phyloP scores from a whole-genome alignment of 441 rosid genomes.

The Daphne laureola region DNA sequence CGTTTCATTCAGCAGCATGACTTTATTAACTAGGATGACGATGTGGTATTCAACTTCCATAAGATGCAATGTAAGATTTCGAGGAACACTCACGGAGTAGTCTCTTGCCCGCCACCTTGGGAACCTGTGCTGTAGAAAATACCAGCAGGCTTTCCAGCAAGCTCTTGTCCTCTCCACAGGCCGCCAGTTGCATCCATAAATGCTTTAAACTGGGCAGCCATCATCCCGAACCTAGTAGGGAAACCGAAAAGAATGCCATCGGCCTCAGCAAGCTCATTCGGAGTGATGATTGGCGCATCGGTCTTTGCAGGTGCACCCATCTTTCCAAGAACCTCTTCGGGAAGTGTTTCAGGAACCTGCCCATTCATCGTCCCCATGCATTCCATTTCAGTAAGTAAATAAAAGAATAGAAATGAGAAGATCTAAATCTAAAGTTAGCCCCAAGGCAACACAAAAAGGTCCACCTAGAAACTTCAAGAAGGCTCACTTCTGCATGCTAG shows the following conservation, averaged over 20 bases:
- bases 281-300: conserved; percentile 31
- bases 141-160: conserved; percentile 50
- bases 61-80: neutral
- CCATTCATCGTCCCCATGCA: neutral
- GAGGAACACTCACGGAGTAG: conserved; percentile 33
- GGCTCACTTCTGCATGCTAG: too few relatives aligned
- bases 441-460: too few relatives aligned
- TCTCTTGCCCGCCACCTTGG: conserved; percentile 55
- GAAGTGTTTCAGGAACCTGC: conserved; percentile 35
- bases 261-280: conserved; percentile 31
- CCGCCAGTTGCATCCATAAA: conserved; percentile 42
- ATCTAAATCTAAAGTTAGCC: too few relatives aligned
- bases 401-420: too few relatives aligned
- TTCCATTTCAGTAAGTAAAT: too few relatives aligned
- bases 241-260: conserved; percentile 42
- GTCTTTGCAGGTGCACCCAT: conserved; percentile 43
- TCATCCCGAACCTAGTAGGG: conserved; percentile 47
- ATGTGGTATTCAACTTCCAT: too few relatives aligned
- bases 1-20: too few relatives aligned
- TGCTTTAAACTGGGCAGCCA: conserved; percentile 46
- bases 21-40: too few relatives aligned
- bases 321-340: conserved; percentile 34
- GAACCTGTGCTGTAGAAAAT: conserved; percentile 45
- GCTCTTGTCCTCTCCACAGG: conserved; percentile 38
- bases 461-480: too few relatives aligned